These are phyloP conservation scores for Ampelocalamus luodianensis DNA, from an alignment of 176 grass and related monocot species.

Conservation along the genomic window DNA sequence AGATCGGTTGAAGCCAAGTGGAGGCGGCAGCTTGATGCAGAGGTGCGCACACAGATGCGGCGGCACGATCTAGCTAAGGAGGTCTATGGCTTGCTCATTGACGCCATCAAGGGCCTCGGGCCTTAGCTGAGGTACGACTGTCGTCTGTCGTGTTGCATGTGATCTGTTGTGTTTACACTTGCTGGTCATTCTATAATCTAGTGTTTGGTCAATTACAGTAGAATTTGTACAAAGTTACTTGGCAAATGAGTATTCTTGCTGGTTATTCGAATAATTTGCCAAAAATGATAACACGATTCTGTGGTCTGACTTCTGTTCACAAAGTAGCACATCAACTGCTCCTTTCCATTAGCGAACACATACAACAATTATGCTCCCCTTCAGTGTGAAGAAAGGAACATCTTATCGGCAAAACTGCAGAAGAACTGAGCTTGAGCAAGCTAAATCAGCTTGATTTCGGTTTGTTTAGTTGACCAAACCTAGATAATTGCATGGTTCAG, in stretches of 20 bases:
- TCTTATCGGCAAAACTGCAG: neutral
- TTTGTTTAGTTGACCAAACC: neutral
- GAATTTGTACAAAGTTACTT: conserved; percentile 11
- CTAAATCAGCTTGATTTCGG: conserved; percentile 21
- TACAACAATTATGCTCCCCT: neutral
- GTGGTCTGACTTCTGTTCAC: conserved; percentile 16
- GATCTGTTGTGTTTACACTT: neutral
- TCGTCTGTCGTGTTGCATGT: conserved; percentile 6
- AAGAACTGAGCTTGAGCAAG: conserved; percentile 1
- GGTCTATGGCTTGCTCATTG: conserved; percentile 60
- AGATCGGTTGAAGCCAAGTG: conserved; percentile 58
- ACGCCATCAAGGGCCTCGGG: conserved; percentile 53
- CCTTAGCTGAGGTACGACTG: conserved; percentile 43
- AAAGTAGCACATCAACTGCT: neutral
- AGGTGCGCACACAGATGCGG: conserved; percentile 57
- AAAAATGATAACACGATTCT: neutral
- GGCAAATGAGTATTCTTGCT: neutral
- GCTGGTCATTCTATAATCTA: conserved; percentile 24
- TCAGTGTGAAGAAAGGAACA: neutral
- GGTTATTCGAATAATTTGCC: neutral
- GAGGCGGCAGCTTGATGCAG: conserved; percentile 67
- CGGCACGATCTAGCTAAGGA: conserved; percentile 74
- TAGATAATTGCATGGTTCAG: neutral
- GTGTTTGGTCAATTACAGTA: conserved; percentile 15
- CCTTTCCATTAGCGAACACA: neutral